Evolutionary conservation across 2,329 filamentous ascomycete species (phyloP).

Genomic region (Diaporthe sp.): DNA sequence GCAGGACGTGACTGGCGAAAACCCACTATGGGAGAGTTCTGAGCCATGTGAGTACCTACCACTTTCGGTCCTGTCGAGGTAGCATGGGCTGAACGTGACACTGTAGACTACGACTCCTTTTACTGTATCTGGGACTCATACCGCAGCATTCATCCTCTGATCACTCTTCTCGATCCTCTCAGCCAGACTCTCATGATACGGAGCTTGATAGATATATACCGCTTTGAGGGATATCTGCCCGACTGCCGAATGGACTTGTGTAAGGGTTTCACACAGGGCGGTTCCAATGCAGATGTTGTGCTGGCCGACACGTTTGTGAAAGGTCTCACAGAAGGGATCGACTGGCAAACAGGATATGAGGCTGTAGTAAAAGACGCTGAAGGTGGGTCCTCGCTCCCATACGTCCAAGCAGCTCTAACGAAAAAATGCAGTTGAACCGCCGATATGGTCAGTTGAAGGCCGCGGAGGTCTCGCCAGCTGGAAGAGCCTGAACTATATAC

Average conservation of each 20-base stretch:
- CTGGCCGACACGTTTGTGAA: constrained; percentile 75
- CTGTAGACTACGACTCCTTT: constrained; percentile 73
- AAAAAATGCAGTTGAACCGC: constrained; percentile 63
- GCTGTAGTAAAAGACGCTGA: constrained; percentile 79
- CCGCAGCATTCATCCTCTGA: constrained; percentile 74
- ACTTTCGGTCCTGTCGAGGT: too few relatives aligned
- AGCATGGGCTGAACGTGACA: not conserved
- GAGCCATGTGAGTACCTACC: constrained; percentile 63
- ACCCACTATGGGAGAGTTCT: constrained; percentile 72
- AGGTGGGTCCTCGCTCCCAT: constrained; percentile 24
- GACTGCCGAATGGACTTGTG: constrained; percentile 84
- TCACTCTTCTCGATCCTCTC: constrained; percentile 75
- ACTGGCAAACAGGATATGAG: constrained; percentile 75
- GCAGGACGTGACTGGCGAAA: constrained; percentile 82
- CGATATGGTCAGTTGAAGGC: constrained; percentile 76
- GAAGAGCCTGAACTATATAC: constrained; percentile 78
- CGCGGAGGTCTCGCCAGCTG: constrained; percentile 78
- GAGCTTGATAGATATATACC: constrained; percentile 79
- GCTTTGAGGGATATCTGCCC: constrained; percentile 78
- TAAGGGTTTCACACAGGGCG: constrained; percentile 78
- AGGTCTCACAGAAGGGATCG: constrained; percentile 69
- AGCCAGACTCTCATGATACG: constrained; percentile 75
- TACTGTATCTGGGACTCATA: constrained; percentile 83
- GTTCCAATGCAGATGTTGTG: constrained; percentile 78
- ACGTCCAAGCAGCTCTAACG: not conserved